Base-by-base conservation (phyloP, 805 yeast species). In the Suhomyces vadensis region DNA sequence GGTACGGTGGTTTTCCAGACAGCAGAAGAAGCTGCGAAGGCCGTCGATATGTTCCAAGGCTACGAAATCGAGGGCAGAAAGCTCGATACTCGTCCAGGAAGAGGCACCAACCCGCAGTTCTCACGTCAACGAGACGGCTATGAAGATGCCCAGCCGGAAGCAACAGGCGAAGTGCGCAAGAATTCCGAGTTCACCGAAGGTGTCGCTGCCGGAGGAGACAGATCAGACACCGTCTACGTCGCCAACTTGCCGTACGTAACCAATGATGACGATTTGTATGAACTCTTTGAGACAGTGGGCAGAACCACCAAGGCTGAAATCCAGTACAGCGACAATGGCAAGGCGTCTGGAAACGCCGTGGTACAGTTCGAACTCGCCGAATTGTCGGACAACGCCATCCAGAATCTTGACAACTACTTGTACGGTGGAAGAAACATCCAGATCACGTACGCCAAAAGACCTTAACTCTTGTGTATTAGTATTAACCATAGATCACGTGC, bases 191-290 rank as follows among this genome's bases (percentile, higher is more conserved):
- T 89, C 62, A 80, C 90, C 10, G 79, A 75, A 37, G 84, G 82
- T 43, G 90, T 86, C 35, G 55, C 61, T 6, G 87, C 85, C 1
- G 81, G 79, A 39, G 83, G 81, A 39, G 78, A 72, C 25, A 73
- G 78, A 17, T 59, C 67, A 10, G 66, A 57, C 46, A 63, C 65
- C 13, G 77, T 92, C 36, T 85, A 68, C 59, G 90, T 86, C 17
- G 76, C 75, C 36, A 92, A 92, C 69, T 72, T 92, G 58, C 98
- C 98, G 23, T 88, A 80, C 75, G 84, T 90, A 41, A 91, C 97
- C n/a, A 80, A 89, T 24, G 82, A 83, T 52, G 82, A 84, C 46
- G 97, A 92, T 65, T 75, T 92, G 52, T 79, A 74, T 51, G 97
- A 91, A 53, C 75, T 92, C 47, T 91, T 91, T 61, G 92, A 85